Evolutionary conservation across 2,329 filamentous ascomycete species (phyloP).

Genomic region (Penicillium sp.): DNA sequence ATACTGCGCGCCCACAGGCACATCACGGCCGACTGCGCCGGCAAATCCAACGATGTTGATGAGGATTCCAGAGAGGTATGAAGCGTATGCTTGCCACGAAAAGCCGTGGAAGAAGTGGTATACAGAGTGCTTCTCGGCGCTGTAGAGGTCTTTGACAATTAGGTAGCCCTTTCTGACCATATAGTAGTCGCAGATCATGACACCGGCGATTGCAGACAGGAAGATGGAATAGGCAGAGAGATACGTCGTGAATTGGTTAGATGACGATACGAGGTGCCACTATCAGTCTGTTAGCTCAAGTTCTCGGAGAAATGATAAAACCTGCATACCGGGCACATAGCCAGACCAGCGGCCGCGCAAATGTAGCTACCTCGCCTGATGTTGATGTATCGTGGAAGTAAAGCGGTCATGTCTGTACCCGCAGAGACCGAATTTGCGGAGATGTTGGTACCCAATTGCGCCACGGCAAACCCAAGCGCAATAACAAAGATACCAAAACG

Average conservation of each 20-base stretch:
- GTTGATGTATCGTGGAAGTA: slow-evolving; percentile 78
- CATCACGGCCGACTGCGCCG: slow-evolving; percentile 72
- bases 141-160: slow-evolving; percentile 78
- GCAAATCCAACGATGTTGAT: slow-evolving; percentile 93
- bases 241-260: slow-evolving; percentile 89
- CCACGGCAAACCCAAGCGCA: slow-evolving; percentile 71
- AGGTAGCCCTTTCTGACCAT: slow-evolving; percentile 81
- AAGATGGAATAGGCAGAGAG: slow-evolving; percentile 92
- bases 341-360: slow-evolving; percentile 77
- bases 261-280: slow-evolving; percentile 71
- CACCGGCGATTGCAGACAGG: slow-evolving; percentile 90
- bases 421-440: slow-evolving; percentile 85
- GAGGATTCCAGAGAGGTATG: slow-evolving; percentile 81
- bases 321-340: slow-evolving; percentile 73
- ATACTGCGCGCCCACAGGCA: slow-evolving; percentile 80
- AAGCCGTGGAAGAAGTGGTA: slow-evolving; percentile 79
- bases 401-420: slow-evolving; percentile 79
- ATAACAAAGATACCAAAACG: slow-evolving; percentile 79
- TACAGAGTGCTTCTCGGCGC: slow-evolving; percentile 60
- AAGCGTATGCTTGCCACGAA: slow-evolving; percentile 81
- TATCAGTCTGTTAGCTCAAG: slow-evolving; percentile 27
- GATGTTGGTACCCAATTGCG: slow-evolving; percentile 85
- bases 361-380: slow-evolving; percentile 88
- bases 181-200: slow-evolving; percentile 89
- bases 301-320: background rate